Base-by-base conservation (phyloP, 768 basidiomycete genomes). In the Suillus variegatus region DNA sequence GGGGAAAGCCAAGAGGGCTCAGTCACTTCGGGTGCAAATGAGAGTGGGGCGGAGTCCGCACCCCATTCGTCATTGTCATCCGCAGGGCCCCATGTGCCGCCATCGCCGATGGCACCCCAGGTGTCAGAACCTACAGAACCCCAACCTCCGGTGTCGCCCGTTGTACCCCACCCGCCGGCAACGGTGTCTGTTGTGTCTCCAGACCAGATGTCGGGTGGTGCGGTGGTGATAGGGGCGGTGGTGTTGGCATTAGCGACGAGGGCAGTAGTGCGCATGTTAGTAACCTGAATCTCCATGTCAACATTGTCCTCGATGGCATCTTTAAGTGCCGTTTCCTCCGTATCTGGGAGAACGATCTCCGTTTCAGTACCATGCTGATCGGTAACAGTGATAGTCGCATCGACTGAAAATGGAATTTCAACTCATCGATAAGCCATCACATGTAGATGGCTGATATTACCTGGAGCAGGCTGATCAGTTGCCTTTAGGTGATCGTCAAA, bases 261-360 rank as follows among this genome's bases (percentile, higher is more conserved):
- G 28, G 52, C 22, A 5, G 61, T 16, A 13, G 46, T 40, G 22
- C 64, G 56, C 13, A 63, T 5, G 20, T 49, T 60, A 25, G 51
- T 44, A 8, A 71, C 28, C 62, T 70, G 66, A 38, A 68, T 63
- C 6, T 70, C 63, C 71, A 69, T 65, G n/a, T 70, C 71, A 49
- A 70, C 41, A 43, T 76, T 72, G 41, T 71, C 73, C 47, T 78
- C 75, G 28, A 73, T 68, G n/a, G 46, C 68, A 16, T 76, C 74
- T 55, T 76, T 77, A 1, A 75, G 52, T 8, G 64, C 62, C 1
- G 60, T 72, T 61, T 77, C 51, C 32, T 64, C 65, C n/a, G 67
- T 71, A 14, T 72, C 66, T 46, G 74, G 75, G 57, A 75, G 74
- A 9, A 55, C 65, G 12, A 73, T 35, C 32, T 70, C 46, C 10